Evolutionary conservation across 148 eudicot genomes (phyloP).

Genomic region (Persicaria tinctoria): DNA sequence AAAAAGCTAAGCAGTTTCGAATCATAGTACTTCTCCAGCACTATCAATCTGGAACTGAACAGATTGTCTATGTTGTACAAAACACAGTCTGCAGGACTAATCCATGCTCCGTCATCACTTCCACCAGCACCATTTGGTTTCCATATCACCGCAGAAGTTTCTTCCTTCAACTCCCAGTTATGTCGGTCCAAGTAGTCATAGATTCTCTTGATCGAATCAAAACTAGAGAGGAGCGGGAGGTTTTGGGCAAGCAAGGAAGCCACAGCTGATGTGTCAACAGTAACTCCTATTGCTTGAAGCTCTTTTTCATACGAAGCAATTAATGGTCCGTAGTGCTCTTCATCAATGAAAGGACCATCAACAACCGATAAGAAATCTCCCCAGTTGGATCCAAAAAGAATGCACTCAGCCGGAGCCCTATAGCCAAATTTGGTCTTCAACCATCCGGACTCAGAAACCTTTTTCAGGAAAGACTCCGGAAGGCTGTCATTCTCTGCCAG

Average conservation of each 20-base stretch:
- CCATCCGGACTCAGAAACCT: slow-evolving; percentile 28
- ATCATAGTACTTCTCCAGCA: slow-evolving; percentile 37
- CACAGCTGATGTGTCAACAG: slow-evolving; percentile 14
- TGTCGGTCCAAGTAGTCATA: slow-evolving; percentile 27
- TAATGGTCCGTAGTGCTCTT: slow-evolving; percentile 35
- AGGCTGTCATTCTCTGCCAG: neutral
- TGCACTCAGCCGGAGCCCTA: slow-evolving; percentile 26
- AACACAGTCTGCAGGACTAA: slow-evolving; percentile 37
- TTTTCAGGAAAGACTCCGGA: slow-evolving; percentile 25
- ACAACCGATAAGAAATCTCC: slow-evolving; percentile 17
- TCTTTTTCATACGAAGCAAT: slow-evolving; percentile 31
- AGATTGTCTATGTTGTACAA: slow-evolving; percentile 35
- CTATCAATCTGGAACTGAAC: slow-evolving; percentile 29
- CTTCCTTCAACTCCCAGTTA: slow-evolving; percentile 29
- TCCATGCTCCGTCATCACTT: slow-evolving; percentile 45
- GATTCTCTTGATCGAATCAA: slow-evolving; percentile 28
- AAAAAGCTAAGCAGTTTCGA: slow-evolving; percentile 29
- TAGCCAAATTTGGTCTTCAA: slow-evolving; percentile 47
- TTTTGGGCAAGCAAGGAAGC: slow-evolving; percentile 32
- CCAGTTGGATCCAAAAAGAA: slow-evolving; percentile 28
- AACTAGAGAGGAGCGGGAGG: slow-evolving; percentile 25
- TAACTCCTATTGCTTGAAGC: slow-evolving; percentile 42
- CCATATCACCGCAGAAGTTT: slow-evolving; percentile 27
- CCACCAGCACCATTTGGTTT: slow-evolving; percentile 27
- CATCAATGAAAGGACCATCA: slow-evolving; percentile 68